Evolutionary conservation across 768 basidiomycete species (phyloP).

Genomic region (Pleurotus platypus): DNA sequence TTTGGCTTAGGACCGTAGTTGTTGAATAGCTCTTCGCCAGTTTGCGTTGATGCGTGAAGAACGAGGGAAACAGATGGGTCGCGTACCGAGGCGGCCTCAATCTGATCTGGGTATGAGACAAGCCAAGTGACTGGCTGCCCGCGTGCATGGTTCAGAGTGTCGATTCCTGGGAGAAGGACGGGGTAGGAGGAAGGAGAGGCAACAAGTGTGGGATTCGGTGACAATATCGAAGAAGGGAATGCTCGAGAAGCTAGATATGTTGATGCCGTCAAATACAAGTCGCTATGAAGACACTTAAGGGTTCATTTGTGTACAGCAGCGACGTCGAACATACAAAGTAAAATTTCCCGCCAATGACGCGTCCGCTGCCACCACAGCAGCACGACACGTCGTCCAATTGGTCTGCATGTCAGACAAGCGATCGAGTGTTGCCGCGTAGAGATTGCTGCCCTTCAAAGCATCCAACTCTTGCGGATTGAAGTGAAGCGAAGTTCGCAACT

Average conservation of each 20-base stretch:
- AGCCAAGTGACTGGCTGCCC: constrained; percentile 83
- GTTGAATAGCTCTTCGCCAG: constrained; percentile 69
- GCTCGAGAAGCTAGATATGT: constrained; percentile 86
- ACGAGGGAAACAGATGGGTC: constrained; percentile 50
- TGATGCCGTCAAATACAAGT: constrained; percentile 63
- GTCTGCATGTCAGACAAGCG: constrained; percentile 55
- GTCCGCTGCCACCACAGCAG: constrained; percentile 31
- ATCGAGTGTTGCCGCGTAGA: constrained; percentile 74
- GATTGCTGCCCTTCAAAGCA: constrained; percentile 72
- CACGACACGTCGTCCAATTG: constrained; percentile 59
- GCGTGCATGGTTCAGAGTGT: constrained; percentile 82
- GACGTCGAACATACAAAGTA: constrained; percentile 55
- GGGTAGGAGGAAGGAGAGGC: constrained; percentile 57
- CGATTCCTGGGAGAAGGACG: constrained; percentile 83
- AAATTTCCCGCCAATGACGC: constrained; percentile 44
- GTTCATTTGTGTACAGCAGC: background rate
- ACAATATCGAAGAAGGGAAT: constrained; percentile 83
- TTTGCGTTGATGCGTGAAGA: constrained; percentile 36
- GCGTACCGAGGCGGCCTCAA: constrained; percentile 10
- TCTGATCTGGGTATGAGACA: constrained; percentile 36
- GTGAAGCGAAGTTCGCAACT: constrained; percentile 70
- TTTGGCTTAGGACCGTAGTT: constrained; percentile 94
- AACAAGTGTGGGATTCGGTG: constrained; percentile 47
- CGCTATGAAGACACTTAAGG: constrained; percentile 40
- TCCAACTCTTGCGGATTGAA: constrained; percentile 63